A percentile compares a stretch with the other conserved stretches of the same genome.
Evolutionary conservation across 2,329 filamentous ascomycete genomes (phyloP).

Genomic region (Leptodontidium sp.): DNA sequence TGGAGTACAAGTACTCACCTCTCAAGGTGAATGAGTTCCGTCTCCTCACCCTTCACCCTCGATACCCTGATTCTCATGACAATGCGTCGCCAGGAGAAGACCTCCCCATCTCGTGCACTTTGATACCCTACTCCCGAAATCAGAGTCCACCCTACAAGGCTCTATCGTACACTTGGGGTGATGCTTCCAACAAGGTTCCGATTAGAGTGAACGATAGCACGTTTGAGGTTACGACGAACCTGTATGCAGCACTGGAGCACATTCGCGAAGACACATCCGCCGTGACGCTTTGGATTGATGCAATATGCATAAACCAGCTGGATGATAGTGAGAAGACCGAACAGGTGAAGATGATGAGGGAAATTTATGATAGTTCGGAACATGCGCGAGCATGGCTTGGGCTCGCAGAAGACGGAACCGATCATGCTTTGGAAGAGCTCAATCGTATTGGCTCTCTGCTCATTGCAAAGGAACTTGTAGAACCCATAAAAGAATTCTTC

Average conservation of each 20-base stretch:
- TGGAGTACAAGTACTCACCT: not conserved
- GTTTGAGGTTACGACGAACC: conserved; percentile 25
- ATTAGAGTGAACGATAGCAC: conserved; percentile 35
- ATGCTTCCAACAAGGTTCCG: conserved; percentile 22
- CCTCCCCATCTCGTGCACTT: not conserved
- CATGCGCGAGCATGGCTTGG: conserved; percentile 29
- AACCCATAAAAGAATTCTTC: conserved; percentile 13
- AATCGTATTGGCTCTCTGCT: not conserved
- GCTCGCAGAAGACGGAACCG: conserved; percentile 21
- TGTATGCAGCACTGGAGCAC: conserved; percentile 22
- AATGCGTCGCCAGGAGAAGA: not conserved
- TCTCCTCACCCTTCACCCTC: conserved; percentile 5
- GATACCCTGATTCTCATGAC: not conserved
- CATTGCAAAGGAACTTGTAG: conserved; percentile 6
- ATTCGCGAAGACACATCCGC: conserved; percentile 19
- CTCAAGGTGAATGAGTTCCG: not conserved
- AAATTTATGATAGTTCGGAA: conserved; percentile 23
- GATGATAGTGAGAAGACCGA: conserved; percentile 24
- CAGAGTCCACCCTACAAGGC: conserved; percentile 30
- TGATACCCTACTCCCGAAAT: conserved; percentile 1
- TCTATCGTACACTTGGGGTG: conserved; percentile 44
- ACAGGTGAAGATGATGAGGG: conserved; percentile 28
- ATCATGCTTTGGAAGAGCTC: conserved; percentile 4
- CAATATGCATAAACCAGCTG: conserved; percentile 34
- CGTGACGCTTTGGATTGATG: conserved; percentile 31